Evolutionary conservation across 805 yeast genomes (phyloP), one percentile per base, ranked within the genome.

Genomic region (Scheffersomyces stipitis): DNA sequence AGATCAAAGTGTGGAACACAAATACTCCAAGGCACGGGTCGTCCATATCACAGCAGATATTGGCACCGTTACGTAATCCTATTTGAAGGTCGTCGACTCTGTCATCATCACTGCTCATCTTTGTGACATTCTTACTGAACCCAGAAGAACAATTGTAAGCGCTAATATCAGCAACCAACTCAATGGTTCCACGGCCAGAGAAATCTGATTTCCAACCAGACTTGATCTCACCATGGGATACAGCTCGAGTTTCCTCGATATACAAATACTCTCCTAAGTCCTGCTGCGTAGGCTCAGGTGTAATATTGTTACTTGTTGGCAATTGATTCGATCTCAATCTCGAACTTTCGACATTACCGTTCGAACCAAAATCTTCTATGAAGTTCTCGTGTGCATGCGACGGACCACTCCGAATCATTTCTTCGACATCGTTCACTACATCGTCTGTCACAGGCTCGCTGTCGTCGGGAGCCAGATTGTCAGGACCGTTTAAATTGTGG

Each of bases 181-280:
- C 96, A 41, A 90, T 81, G 37, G 78, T 72, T 4, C 99, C 99
- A 30, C 73, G 72, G 28, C 80, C 83, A 4, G 80, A 62, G 56
- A 83, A 90, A 60, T 93, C 99, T 1, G 93, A 80, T 58, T 93
- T 93, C 99, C 99, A 93, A 3, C 99, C 99, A 20, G 76, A 71
- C 54, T 85, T 86, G 54, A 88, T 62, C 42, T 86, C 96, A 8
- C 96, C 96, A 37, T 80, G 75, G 9, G 83, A 76, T 6, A 93
- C 66, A 4, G 86, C 77, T 20, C 90, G 73, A 5, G 76, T 74
- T 52, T 90, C 96, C 57, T 89, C 95, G 9, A 80, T 59, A 48
- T 75, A 83, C 10, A 85, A 41, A 4, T 50, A 56, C 26, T 51
- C 43, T 15, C 50, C 48, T 14, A 46, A 36, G 16, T 54, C 51